These are phyloP conservation scores for Talaromyces amestolkiae DNA, from an alignment of 2,329 filamentous ascomycete species.

Conservation along the genomic window DNA sequence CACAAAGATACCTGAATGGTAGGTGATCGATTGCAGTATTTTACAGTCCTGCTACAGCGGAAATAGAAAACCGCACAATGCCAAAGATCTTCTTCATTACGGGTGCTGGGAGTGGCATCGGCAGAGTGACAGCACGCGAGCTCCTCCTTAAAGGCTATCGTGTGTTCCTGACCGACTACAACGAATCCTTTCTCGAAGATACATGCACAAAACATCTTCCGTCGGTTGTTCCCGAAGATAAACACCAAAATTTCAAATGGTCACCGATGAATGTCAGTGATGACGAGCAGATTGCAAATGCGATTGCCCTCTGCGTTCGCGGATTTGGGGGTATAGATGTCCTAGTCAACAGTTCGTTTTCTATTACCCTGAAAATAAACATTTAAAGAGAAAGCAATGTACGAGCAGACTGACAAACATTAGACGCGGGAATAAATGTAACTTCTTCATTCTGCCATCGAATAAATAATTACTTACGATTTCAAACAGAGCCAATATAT, in stretches of 20 bases:
- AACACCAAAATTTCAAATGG: neutral
- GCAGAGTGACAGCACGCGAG: neutral
- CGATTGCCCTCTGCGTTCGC: neutral
- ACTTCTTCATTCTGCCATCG: neutral
- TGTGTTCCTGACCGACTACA: neutral
- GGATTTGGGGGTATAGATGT: neutral
- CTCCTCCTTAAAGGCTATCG: neutral
- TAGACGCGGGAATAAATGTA: neutral
- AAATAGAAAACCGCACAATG: neutral
- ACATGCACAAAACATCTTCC: neutral
- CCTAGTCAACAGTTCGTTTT: neutral
- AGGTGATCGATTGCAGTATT: neutral
- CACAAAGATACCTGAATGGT: neutral
- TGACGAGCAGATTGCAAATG: neutral
- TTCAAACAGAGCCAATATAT: conserved; percentile 1
- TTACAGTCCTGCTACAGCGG: too few relatives aligned
- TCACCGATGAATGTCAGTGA: neutral
- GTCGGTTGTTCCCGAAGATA: neutral
- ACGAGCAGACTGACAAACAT: neutral
- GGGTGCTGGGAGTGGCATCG: neutral
- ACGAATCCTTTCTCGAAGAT: neutral
- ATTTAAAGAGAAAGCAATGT: neutral
- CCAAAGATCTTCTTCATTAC: conserved; percentile 1
- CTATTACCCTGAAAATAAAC: neutral
- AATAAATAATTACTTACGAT: neutral